Evolutionary conservation across 768 basidiomycete genomes (phyloP).

Genomic region (Postia placenta): DNA sequence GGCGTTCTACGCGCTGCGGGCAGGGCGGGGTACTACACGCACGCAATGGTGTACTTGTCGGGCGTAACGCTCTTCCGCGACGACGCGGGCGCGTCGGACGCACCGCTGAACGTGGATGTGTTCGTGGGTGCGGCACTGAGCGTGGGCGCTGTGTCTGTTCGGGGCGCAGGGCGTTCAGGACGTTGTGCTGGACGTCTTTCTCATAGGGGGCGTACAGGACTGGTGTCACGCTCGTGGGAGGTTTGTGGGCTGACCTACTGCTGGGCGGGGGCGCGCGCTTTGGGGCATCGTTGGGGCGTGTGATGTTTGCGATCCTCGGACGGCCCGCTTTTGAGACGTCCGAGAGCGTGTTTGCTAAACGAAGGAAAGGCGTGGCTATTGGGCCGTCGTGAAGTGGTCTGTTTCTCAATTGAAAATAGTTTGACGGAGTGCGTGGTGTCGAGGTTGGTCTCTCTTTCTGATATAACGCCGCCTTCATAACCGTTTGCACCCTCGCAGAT

Average conservation of each 20-base stretch:
- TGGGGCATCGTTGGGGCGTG: constrained; percentile 47
- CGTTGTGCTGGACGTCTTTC: constrained; percentile 69
- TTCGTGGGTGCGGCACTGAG: constrained; percentile 74
- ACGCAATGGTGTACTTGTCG: constrained; percentile 75
- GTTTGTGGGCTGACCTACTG: constrained; percentile 60
- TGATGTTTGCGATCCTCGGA: constrained; percentile 65
- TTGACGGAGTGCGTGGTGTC: no score
- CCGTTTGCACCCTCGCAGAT: no score
- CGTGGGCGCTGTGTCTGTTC: constrained; percentile 57
- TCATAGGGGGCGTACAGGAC: constrained; percentile 77
- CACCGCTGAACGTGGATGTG: constrained; percentile 57
- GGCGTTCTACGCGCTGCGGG: constrained; percentile 58
- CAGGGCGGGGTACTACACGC: constrained; percentile 58
- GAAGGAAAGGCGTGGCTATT: no score
- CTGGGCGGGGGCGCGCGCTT: constrained; percentile 45
- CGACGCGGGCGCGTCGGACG: constrained; percentile 50
- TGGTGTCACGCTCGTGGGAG: constrained; percentile 48
- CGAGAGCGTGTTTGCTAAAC: constrained; percentile 25
- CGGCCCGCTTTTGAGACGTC: constrained; percentile 40
- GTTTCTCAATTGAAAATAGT: no score
- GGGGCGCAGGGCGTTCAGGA: constrained; percentile 52
- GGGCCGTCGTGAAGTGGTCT: no score
- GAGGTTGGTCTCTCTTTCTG: no score
- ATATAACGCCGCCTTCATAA: no score
- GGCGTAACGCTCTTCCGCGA: constrained; percentile 55